phyloP scores from a whole-genome alignment of 2,329 filamentous ascomycete species.

The Aspergillus sp. region DNA sequence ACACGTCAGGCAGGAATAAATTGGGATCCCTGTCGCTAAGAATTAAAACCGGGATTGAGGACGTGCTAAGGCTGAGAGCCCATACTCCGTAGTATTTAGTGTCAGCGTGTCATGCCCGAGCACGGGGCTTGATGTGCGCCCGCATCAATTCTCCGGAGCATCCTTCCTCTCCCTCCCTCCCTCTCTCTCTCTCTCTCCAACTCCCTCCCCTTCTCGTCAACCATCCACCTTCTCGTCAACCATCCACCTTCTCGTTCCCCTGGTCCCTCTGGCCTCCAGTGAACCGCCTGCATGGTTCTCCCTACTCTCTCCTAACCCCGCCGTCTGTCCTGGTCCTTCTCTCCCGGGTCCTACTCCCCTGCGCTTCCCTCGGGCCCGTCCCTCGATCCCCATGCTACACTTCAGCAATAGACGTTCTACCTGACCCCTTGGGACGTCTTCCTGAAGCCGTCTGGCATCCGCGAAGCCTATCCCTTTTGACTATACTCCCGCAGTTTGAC shows the following conservation, averaged over 20 bases:
- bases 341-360: not conserved
- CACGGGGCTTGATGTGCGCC: no score
- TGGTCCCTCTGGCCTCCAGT: not conserved
- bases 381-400: not conserved
- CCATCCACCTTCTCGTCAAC: constrained; percentile 1
- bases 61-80: no score
- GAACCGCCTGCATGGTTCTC: not conserved
- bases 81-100: no score
- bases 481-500: no score
- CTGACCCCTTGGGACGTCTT: not conserved
- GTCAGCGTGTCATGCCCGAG: no score
- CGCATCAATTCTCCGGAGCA: no score
- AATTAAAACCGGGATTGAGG: no score
- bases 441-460: not conserved
- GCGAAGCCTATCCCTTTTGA: no score
- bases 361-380: not conserved
- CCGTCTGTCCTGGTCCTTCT: not conserved
- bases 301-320: not conserved
- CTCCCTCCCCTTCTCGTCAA: not conserved
- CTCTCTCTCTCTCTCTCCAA: constrained; percentile 1
- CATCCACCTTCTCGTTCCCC: not conserved
- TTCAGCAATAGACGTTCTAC: not conserved
- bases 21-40: no score
- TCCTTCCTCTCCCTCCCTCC: constrained; percentile 4
- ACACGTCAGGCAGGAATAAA: no score